Conservation (phyloP, 176 grass and related monocot genomes). For the Eleusine indica region DNA sequence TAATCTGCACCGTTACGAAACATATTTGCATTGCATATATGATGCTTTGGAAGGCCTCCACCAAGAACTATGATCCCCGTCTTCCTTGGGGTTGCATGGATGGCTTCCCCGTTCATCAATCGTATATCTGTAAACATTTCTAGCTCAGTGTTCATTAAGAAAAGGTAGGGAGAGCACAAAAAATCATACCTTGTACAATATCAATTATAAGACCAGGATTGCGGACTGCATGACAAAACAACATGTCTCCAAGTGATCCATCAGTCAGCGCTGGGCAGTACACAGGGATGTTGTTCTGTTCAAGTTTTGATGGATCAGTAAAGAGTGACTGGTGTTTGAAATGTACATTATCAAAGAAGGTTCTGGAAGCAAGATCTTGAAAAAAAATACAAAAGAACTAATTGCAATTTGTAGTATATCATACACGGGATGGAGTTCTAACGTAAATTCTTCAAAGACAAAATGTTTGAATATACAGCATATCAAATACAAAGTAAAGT, state of each 20-base stretch:
- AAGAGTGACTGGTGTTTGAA: background rate
- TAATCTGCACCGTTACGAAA: constrained; percentile 90
- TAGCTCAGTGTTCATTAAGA: background rate
- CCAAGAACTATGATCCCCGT: constrained; percentile 90
- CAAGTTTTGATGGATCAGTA: constrained; percentile 40
- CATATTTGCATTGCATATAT: constrained; percentile 99
- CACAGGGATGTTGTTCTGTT: constrained; percentile 80
- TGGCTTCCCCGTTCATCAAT: constrained; percentile 88
- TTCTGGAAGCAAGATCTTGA: too few species aligned
- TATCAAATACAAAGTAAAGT: too few species aligned
- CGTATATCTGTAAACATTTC: constrained; percentile 64
- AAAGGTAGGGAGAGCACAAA: constrained; percentile 26
- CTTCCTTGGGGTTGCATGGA: constrained; percentile 74
- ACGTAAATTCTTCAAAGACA: too few species aligned
- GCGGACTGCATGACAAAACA: constrained; percentile 84
- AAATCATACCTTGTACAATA: constrained; percentile 82
- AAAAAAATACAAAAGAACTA: too few species aligned
- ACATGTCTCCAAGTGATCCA: constrained; percentile 96
- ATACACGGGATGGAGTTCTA: too few species aligned
- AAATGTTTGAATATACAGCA: too few species aligned
- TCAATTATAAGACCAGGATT: constrained; percentile 92
- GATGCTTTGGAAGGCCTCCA: constrained; percentile 91
- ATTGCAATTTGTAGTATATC: too few species aligned
- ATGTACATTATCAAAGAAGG: background rate
- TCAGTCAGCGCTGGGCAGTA: constrained; percentile 92